Evolutionary conservation across 805 yeast genomes (phyloP), one percentile per base, ranked within the genome.

Genomic region (Schizosaccharomyces pombe): DNA sequence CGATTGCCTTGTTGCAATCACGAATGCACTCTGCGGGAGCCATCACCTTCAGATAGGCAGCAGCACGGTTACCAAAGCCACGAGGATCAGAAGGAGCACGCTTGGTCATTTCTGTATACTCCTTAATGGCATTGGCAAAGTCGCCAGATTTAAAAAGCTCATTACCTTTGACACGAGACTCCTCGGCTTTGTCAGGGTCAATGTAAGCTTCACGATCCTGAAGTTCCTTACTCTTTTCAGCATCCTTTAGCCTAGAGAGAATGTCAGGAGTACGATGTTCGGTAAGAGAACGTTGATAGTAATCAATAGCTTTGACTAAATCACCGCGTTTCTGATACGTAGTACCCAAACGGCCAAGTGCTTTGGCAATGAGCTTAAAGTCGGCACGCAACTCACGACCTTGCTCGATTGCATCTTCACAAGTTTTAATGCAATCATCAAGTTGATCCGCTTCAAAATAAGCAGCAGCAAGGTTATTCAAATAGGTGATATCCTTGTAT

Each of bases 21-120:
- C 76, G 75, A 56, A 91, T 80, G 16, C 94, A 96, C 61, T 89
- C 97, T 19, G 96, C 96, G 82, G 89, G 91, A 11, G 95, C 85
- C 83, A 89, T 78, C 61, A 91, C 76, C 69, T 91, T 91, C 52
- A 94, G 80, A 65, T 82, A 76, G 1, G 95, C 95, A 40, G 98
- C 98, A 54, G 99, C 98, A 70, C 99, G 82, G 72, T 91, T 91
- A 34, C 94, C 86, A 68, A 86, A 91, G 56, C 96, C 97, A 68
- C 95, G 79, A 26, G 94, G 93, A 68, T 91, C 97, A 56, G 78
- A 78, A 56, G 99, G 99, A n/a, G 87, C 86, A 67, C 99, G 82
- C 70, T 86, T 85, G 62, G 89, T 74, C 87, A 91, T 91, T 70
- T 91, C 98, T 53, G 93, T 75, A 70, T 91, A 91, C 3, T 94